Percentiles rank a stretch among this genome's conserved stretches.
Evolutionary conservation across 2,329 filamentous ascomycete genomes (phyloP).

Genomic region (Chrysosporium queenslandicum): DNA sequence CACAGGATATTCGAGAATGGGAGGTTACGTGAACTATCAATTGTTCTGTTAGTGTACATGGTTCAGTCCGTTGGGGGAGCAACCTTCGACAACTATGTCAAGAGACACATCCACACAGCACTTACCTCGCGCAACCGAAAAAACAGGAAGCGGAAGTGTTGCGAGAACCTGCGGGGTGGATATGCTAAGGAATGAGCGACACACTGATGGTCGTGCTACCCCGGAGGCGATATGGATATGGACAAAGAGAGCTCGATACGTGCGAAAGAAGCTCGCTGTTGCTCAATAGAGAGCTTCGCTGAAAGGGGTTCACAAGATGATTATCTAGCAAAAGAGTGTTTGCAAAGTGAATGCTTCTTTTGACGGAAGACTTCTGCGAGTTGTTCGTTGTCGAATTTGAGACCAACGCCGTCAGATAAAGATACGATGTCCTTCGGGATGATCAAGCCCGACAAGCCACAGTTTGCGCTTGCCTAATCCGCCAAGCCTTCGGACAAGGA

Average conservation of each 20-base stretch:
- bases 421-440: neutral
- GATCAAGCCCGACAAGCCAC: constrained; percentile 1
- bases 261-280: neutral
- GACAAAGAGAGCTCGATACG: neutral
- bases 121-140: neutral
- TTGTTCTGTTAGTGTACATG: too few relatives aligned
- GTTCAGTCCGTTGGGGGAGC: neutral
- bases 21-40: too few relatives aligned
- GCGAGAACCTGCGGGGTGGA: neutral
- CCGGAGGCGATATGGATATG: neutral
- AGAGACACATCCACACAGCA: neutral
- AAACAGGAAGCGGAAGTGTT: neutral
- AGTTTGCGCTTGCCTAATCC: constrained; percentile 9
- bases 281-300: too few relatives aligned
- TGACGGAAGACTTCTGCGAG: neutral
- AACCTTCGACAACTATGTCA: neutral
- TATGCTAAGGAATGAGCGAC: constrained; percentile 9
- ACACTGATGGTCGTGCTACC: neutral
- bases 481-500: too few relatives aligned
- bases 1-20: neutral
- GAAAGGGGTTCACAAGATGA: neutral
- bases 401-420: neutral
- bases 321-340: neutral
- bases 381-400: constrained; percentile 1
- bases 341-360: neutral